Base-by-base conservation (phyloP, 192 early-diverging fungal genomes). In the Lobulomyces angularis region DNA sequence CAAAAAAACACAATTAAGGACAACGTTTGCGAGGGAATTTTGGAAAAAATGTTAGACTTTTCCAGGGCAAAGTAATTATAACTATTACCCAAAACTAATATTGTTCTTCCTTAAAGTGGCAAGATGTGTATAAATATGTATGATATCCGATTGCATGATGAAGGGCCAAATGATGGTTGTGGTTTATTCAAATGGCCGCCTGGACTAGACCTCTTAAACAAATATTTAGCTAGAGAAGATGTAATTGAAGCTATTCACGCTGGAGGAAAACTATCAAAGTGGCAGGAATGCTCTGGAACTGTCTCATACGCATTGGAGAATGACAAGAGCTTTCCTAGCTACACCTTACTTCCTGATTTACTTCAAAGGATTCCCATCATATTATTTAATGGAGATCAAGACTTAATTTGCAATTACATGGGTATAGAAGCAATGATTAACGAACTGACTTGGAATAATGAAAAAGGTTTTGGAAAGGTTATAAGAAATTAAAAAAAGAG, bases 331-430 rank as follows among this genome's bases (percentile, higher is more conserved):
- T 23, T 47, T 2, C 72, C 84, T 22, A 59, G 81, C 1, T 59
- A 71, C 32, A 29, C 48, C 21, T 80, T 83, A 2, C 29, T 87
- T 8, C 76, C 85, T 12, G 53, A 39, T 12, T 47, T 87, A 3
- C 44, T 88, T 26, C 45, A 61, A 2, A 48, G 79, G 27, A 59
- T 68, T 5, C 48, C 50, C 11, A 50, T 86, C 1, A 35, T 80
- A 34, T 47, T 86, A 2, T 84, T 72, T 56, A 81, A 82, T 46
- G 86, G 86, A 3, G 80, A 83, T 27, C 48, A 72, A 42, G 86
- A 89, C 48, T 48, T 88, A 36, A 84, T 88, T 37, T 89, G 86
- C 51, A 89, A 89, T 50, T 62, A 65, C 35, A 45, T 76, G 18
- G 86, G 86, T 17, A 77, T 76, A 0, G 59, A 75, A 39, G 68